Evolutionary conservation across 495 filamentous ascomycete species (phyloP).

Genomic region (Beverwykella pulmonaria): DNA sequence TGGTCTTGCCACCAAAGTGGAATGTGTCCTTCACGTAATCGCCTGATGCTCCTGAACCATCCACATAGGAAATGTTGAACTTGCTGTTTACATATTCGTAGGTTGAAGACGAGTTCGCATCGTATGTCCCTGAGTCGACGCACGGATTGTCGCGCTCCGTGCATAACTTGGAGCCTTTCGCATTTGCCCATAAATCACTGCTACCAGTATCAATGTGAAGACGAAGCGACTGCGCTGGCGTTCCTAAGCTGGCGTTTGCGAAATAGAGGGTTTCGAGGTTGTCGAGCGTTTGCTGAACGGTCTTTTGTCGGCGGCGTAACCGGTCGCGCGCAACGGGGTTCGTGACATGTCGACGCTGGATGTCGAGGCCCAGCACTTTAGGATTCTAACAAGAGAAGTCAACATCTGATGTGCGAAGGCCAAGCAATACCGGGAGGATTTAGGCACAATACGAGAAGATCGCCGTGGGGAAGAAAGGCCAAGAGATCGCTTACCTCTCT

Average conservation of each 20-base stretch:
- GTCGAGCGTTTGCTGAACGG: slow-evolving; percentile 44
- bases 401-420: slow-evolving; percentile 12
- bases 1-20: slow-evolving; percentile 60
- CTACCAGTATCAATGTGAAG: slow-evolving; percentile 63
- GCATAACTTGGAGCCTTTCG: slow-evolving; percentile 65
- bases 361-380: slow-evolving; percentile 40
- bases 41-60: slow-evolving; percentile 76
- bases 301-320: slow-evolving; percentile 41
- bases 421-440: background rate
- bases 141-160: slow-evolving; percentile 39
- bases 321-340: slow-evolving; percentile 44
- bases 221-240: slow-evolving; percentile 49
- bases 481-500: slow-evolving; percentile 38
- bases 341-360: slow-evolving; percentile 42
- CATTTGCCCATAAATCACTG: slow-evolving; percentile 88
- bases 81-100: slow-evolving; percentile 73
- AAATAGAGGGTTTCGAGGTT: slow-evolving; percentile 54
- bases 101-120: slow-evolving; percentile 76
- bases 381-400: slow-evolving; percentile 13
- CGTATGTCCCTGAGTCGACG: slow-evolving; percentile 50
- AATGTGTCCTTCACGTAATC: slow-evolving; percentile 85
- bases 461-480: slow-evolving; percentile 27
- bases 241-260: slow-evolving; percentile 51
- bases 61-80: slow-evolving; percentile 92
- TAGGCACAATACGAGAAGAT: background rate